phyloP scores from a whole-genome alignment of 2,329 filamentous ascomycete genomes.

The Didymella exigua region DNA sequence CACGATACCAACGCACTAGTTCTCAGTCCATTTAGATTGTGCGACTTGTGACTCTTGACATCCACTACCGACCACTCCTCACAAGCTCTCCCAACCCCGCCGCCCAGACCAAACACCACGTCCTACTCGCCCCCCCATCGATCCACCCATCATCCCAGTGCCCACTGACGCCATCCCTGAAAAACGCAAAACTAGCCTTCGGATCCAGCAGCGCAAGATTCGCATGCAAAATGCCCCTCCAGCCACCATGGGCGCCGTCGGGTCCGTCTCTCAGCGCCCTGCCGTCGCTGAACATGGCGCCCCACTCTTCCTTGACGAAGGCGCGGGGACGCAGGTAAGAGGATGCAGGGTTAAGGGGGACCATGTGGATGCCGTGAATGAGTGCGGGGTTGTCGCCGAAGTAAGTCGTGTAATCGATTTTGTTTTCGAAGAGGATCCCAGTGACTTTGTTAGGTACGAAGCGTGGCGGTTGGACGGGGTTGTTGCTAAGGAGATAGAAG shows the following conservation, averaged over 20 bases:
- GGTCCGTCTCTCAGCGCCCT: constrained; percentile 53
- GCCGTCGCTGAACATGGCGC: constrained; percentile 73
- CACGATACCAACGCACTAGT: too few species aligned
- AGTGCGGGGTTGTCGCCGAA: constrained; percentile 72
- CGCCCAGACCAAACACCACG: constrained; percentile 44
- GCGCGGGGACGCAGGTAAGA: constrained; percentile 67
- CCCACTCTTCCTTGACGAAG: constrained; percentile 73
- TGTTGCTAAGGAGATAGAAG: constrained; percentile 77
- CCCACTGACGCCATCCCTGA: constrained; percentile 67
- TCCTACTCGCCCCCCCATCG: constrained; percentile 72
- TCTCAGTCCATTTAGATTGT: too few species aligned
- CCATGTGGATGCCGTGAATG: constrained; percentile 81
- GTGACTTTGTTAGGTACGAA: constrained; percentile 80
- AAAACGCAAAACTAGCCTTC: constrained; percentile 72
- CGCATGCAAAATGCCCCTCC: constrained; percentile 83
- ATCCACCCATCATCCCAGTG: constrained; percentile 64
- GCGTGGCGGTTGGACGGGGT: constrained; percentile 72
- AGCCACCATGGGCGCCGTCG: constrained; percentile 62
- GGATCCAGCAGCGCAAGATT: constrained; percentile 83
- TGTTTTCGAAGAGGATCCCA: constrained; percentile 86
- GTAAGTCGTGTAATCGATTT: constrained; percentile 86
- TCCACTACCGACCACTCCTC: neutral
- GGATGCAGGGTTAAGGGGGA: constrained; percentile 73
- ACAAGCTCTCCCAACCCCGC: constrained; percentile 33
- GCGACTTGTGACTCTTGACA: too few species aligned